A percentile compares a stretch with the other conserved stretches of the same genome.
Conservation (phyloP, 1,284 basidiomycete genomes). For the Trametes versicolor region DNA sequence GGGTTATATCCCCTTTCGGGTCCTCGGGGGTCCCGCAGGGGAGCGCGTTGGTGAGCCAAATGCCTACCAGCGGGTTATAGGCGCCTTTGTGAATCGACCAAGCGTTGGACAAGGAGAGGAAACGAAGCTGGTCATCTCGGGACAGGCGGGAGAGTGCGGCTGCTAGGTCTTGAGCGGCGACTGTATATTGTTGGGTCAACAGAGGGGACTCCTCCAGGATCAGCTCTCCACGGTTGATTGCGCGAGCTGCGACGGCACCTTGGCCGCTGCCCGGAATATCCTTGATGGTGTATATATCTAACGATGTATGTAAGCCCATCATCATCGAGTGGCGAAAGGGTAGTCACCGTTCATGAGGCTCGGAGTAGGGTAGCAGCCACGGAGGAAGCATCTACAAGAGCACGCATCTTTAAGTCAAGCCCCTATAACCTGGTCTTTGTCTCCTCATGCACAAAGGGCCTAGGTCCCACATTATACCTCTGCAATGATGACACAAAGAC, state of each 20-base stretch:
- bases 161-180: constrained; percentile 1
- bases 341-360: too few species aligned
- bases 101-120: constrained; percentile 15
- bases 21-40: constrained; percentile 35
- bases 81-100: background rate
- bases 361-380: too few species aligned
- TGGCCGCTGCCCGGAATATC: constrained; percentile 40
- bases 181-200: constrained; percentile 29
- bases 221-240: constrained; percentile 37
- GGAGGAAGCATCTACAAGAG: too few species aligned
- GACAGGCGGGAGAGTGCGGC: constrained; percentile 5
- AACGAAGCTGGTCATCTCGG: constrained; percentile 10
- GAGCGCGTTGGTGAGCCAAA: constrained; percentile 37
- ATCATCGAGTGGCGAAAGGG: too few species aligned
- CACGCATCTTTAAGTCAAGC: too few species aligned
- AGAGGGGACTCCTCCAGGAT: constrained; percentile 42
- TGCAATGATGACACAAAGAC: too few species aligned
- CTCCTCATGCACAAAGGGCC: too few species aligned
- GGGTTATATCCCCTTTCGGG: constrained; percentile 20
- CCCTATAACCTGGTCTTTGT: too few species aligned
- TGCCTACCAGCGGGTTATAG: constrained; percentile 17
- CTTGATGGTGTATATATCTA: constrained; percentile 16
- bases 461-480: too few species aligned
- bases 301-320: background rate
- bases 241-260: constrained; percentile 39